Percentiles rank a stretch among this genome's conserved stretches.
Conservation (phyloP, 257 asterid species). For the Nicotiana undulata region DNA sequence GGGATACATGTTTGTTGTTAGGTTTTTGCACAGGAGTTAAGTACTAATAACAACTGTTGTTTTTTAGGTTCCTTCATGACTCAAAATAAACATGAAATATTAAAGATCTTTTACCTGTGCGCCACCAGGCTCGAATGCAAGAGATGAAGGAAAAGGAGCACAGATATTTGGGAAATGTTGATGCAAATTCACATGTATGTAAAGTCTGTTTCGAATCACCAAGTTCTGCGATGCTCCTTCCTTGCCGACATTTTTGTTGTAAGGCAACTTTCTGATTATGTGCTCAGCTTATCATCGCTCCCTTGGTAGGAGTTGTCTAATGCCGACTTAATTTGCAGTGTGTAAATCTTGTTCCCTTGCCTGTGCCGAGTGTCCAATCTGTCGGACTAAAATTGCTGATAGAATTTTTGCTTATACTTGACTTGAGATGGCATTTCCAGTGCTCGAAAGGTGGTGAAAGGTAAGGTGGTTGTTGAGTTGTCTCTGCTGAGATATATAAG, state of each 20-base stretch:
- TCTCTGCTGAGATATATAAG: too few species aligned
- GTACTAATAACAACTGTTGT: not conserved
- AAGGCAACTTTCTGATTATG: constrained; percentile 28
- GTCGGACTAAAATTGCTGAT: constrained; percentile 66
- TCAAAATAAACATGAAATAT: not conserved
- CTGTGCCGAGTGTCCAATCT: constrained; percentile 84
- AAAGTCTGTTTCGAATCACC: constrained; percentile 93
- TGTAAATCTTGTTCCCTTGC: constrained; percentile 95
- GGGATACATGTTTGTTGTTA: not conserved
- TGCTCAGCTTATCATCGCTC: not conserved
- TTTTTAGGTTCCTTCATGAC: not conserved
- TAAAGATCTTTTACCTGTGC: constrained; percentile 5
- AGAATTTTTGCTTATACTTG: constrained; percentile 77
- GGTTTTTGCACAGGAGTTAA: not conserved
- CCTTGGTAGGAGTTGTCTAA: constrained; percentile 10
- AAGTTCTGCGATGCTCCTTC: constrained; percentile 91
- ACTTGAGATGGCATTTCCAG: constrained; percentile 29
- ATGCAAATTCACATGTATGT: constrained; percentile 73
- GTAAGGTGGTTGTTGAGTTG: not conserved
- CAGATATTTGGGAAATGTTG: constrained; percentile 57
- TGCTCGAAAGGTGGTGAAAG: constrained; percentile 7
- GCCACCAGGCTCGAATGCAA: constrained; percentile 75
- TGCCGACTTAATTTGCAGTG: constrained; percentile 43
- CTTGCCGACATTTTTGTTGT: constrained; percentile 98
- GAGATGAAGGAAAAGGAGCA: constrained; percentile 94